These are phyloP conservation scores for Ceratocystis eucalypticola DNA, from an alignment of 2,329 filamentous ascomycete genomes.

Conservation along the genomic window DNA sequence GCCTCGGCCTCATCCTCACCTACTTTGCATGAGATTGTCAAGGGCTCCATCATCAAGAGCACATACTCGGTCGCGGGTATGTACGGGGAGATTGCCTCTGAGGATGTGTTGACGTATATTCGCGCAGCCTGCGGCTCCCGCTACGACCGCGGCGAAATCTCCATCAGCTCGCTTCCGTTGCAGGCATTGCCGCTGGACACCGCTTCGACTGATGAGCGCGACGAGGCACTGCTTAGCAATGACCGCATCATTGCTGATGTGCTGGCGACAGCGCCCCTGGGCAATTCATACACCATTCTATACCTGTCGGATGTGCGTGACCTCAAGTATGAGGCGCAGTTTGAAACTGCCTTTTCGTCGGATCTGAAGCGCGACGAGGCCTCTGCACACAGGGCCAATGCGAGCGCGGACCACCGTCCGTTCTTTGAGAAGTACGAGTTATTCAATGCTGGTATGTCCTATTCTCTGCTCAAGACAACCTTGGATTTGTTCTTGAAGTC, in stretches of 20 bases:
- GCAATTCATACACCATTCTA: constrained; percentile 56
- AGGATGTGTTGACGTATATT: constrained; percentile 34
- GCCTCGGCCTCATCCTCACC: constrained; percentile 29
- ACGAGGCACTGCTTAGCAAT: constrained; percentile 10
- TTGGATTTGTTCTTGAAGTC: too few species aligned
- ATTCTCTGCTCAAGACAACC: neutral
- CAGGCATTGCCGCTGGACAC: constrained; percentile 7
- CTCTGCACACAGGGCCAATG: constrained; percentile 30
- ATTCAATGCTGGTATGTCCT: constrained; percentile 63
- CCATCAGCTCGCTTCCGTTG: constrained; percentile 17
- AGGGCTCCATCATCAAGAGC: constrained; percentile 27
- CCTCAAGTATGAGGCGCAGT: constrained; percentile 19
- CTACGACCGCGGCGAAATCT: constrained; percentile 14
- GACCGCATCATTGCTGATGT: constrained; percentile 39
- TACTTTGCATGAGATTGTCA: constrained; percentile 35
- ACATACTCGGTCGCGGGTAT: constrained; percentile 44
- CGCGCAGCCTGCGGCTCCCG: constrained; percentile 31
- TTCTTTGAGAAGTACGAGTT: constrained; percentile 92
- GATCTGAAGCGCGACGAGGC: constrained; percentile 55
- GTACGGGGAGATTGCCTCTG: constrained; percentile 34
- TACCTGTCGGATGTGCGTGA: constrained; percentile 48
- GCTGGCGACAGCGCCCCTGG: constrained; percentile 29
- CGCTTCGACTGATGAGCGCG: neutral
- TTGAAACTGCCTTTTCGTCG: constrained; percentile 24
- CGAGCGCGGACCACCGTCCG: constrained; percentile 33